Conservation (phyloP, 23 red algal species). For the Pyropia haitanensis region DNA sequence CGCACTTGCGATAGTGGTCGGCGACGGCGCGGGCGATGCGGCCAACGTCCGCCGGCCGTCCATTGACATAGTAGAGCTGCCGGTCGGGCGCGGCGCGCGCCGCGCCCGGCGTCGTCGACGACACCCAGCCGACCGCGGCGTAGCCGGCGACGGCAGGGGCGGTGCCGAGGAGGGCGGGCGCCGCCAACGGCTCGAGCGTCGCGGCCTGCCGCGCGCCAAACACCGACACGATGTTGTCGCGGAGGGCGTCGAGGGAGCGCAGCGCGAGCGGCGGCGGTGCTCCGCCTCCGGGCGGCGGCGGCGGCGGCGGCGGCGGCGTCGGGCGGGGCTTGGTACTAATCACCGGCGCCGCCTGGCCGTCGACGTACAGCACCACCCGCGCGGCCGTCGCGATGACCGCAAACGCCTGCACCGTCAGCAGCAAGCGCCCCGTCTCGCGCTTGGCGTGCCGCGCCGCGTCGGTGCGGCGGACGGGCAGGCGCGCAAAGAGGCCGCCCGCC, state of each 20-base stretch:
- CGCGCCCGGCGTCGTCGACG: too few relatives aligned
- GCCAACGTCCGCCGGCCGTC: conserved; percentile 53
- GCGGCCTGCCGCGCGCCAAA: conserved; percentile 5
- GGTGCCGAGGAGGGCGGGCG: too few relatives aligned
- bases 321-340: not conserved
- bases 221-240: conserved; percentile 1
- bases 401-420: conserved; percentile 42
- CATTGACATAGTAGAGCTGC: conserved; percentile 69
- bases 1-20: conserved; percentile 56
- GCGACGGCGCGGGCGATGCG: conserved; percentile 30
- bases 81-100: not conserved
- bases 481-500: conserved; percentile 49
- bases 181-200: not conserved
- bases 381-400: conserved; percentile 42
- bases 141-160: too few relatives aligned
- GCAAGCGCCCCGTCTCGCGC: conserved; percentile 36
- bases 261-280: not conserved
- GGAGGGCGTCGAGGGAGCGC: not conserved
- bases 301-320: too few relatives aligned
- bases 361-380: conserved; percentile 43
- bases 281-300: too few relatives aligned
- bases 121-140: too few relatives aligned
- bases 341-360: conserved; percentile 15
- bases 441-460: conserved; percentile 30
- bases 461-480: conserved; percentile 61